These are phyloP conservation scores for Komagataella kurtzmanii DNA, from an alignment of 805 yeast species.

Conservation along the genomic window DNA sequence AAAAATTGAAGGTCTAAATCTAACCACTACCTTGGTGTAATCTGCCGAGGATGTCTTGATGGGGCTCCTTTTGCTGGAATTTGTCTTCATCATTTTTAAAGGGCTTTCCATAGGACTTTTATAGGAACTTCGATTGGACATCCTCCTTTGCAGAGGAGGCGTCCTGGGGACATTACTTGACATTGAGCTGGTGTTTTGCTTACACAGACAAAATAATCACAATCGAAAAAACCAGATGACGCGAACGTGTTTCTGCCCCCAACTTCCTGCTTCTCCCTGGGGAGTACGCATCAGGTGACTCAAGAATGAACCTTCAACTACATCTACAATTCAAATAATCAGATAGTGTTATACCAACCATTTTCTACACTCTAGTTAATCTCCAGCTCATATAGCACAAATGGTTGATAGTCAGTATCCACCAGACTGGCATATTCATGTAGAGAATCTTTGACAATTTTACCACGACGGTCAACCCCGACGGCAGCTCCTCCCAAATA, in stretches of 20 bases:
- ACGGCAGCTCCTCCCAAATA: constrained; percentile 89
- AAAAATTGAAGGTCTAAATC: background rate
- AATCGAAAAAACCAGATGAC: background rate
- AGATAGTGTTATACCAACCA: background rate
- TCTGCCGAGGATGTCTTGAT: background rate
- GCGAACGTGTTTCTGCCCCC: background rate
- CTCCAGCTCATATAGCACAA: constrained; percentile 63
- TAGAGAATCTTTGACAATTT: constrained; percentile 47
- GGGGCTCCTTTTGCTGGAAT: background rate
- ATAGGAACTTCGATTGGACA: background rate
- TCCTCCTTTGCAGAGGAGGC: background rate
- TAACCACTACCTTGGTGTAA: background rate
- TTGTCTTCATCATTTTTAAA: background rate
- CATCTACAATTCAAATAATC: background rate
- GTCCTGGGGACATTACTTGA: background rate
- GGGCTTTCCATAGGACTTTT: background rate
- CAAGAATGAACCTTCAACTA: background rate
- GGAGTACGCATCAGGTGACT: background rate
- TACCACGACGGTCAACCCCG: constrained; percentile 51
- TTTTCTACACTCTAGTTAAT: constrained; percentile 13
- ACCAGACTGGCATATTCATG: constrained; percentile 86
- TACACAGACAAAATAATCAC: background rate
- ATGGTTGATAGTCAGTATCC: constrained; percentile 93
- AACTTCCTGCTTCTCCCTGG: background rate
- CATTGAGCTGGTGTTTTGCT: background rate